These are phyloP conservation scores for Wickerhamomyces bisporus DNA, from an alignment of 805 yeast species.

Conservation along the genomic window DNA sequence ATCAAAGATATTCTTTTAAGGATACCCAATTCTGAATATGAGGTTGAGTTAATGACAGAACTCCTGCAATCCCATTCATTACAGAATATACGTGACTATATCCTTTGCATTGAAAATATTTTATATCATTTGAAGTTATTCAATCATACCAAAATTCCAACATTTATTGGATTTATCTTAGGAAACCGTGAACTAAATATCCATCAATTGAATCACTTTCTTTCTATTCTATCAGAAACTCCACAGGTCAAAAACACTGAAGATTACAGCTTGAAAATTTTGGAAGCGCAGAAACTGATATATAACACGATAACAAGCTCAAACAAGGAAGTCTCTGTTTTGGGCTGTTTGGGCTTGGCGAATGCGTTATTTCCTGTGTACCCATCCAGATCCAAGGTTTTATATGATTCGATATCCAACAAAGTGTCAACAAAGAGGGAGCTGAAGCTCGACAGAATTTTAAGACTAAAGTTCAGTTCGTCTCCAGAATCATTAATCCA, in stretches of 20 bases:
- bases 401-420: slow-evolving; percentile 5
- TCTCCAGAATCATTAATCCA: slow-evolving; percentile 2
- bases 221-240: slow-evolving; percentile 2
- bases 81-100: too few relatives aligned
- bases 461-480: slow-evolving; percentile 1
- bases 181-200: neutral
- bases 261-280: slow-evolving; percentile 6
- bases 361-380: slow-evolving; percentile 7
- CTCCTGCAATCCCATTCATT: slow-evolving; percentile 1
- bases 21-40: slow-evolving; percentile 20
- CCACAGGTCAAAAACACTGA: slow-evolving; percentile 5
- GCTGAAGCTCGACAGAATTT: neutral
- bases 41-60: slow-evolving; percentile 9
- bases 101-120: slow-evolving; percentile 3
- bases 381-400: slow-evolving; percentile 3
- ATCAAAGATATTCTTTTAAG: slow-evolving; percentile 34
- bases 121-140: slow-evolving; percentile 12
- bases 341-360: slow-evolving; percentile 11
- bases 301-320: slow-evolving; percentile 2
- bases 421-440: slow-evolving; percentile 3
- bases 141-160: slow-evolving; percentile 1
- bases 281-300: slow-evolving; percentile 7
- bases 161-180: neutral
- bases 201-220: neutral
- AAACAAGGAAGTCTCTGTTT: slow-evolving; percentile 2